Evolutionary conservation across 2,329 filamentous ascomycete species (phyloP), one percentile per base, ranked within the genome.

Genomic region (Paracamarosporium sp.): DNA sequence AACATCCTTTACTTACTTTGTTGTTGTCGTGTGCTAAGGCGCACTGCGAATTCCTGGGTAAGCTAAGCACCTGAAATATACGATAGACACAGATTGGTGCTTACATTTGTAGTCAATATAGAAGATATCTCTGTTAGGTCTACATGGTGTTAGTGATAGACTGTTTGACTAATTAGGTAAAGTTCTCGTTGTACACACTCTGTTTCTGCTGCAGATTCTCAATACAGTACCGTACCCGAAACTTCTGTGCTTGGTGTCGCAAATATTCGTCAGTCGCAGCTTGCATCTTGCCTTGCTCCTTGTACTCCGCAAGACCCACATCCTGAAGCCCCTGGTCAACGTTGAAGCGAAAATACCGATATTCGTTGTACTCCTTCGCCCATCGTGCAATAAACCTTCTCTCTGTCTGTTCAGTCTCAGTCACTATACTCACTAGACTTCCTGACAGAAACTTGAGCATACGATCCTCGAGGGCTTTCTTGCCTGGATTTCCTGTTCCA

Each of bases 351-450:
- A 46, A 46, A 9, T 46, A 46, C 12, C 27, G 15, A 4, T 27
- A 15, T 3, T 46, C 31, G 25, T 46, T 13, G 3, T 30, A n/a
- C 3, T 25, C 25, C 1, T 27, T 27, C 31, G 25, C 31, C 43
- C 43, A 31, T 11, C 15, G 31, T 25, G 30, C 27, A 7, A 27
- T 27, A 17, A 46, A 46, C 12, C 31, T 27, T 5, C 20, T n/a
- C 11, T 25, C 43, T 41, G 25, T 41, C 22, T 46, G 22, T 31
- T 46, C 25, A 17, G 43, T 46, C 30, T 46, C 43, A 15, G 25
- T 31, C 27, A 15, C 59, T 24, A 71, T 68, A 5, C 62, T 41
- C 5, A 65, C 54, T 33, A 75, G 35, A 13, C 66, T 71, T 48
- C 71, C 36, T 5, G 55, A 27, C 30, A 63, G 38, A 28, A 56